Evolutionary conservation across 805 yeast species (phyloP), one percentile per base, ranked within the genome.

Genomic region (Cyberlindnera xishuangbannaensis): DNA sequence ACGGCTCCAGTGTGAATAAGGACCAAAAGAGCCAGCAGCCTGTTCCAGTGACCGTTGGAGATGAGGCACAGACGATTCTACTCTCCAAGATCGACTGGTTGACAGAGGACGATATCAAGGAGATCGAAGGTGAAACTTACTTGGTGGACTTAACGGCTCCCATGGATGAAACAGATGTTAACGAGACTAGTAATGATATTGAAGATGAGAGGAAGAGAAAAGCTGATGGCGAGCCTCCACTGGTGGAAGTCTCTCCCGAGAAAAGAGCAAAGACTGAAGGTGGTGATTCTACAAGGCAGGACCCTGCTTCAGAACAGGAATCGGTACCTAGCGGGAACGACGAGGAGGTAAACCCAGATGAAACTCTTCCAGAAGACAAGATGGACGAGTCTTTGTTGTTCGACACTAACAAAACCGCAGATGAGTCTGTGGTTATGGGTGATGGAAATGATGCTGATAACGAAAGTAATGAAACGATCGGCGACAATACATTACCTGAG

Each of bases 11-110:
- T 8, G 7, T 23, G 10, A 22, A 25, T 17, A 21, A 13, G 12
- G 19, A 15, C 20, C 21, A 27, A 27, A 24, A 8, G 15, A 21
- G 18, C 11, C 30, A 27, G 11, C 33, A 36, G 22, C 23, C 14
- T 18, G 34, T 35, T 3, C 44, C 42, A 1, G 41, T 36, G 2
- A 22, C 39, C 5, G 28, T 32, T 5, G 47, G 43, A 7, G 49
- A 43, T 29, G 55, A 47, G 5, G 32, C 44, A 7, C 49, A 50
- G 23, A 44, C 49, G 1, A 41, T 45, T 4, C 27, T 46, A 4
- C 36, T 52, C 15, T 36, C 45, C 1, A 52, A 42, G 39, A 49
- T 52, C 12, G 49, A 43, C 6, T 52, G 57, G 57, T 30, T 52
- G 5, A 49, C 51, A 1, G 41, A 43, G 10, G 45, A 39, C 1